Conservation (phyloP, 805 yeast genomes). For the Saccharomycopsis capsularis region DNA sequence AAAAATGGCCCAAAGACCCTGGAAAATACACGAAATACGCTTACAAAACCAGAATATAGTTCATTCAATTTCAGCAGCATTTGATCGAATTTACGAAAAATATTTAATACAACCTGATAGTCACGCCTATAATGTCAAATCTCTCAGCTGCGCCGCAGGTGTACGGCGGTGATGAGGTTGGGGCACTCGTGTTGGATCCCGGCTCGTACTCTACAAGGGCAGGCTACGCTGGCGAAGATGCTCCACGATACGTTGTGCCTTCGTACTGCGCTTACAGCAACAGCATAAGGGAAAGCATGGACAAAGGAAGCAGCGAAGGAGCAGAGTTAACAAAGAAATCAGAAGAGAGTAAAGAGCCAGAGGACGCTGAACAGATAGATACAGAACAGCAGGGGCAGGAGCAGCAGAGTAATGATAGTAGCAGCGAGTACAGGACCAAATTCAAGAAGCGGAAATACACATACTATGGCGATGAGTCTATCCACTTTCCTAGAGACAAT, state of each 20-base stretch:
- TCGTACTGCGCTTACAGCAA: conserved; percentile 48
- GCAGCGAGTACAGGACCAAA: conserved; percentile 6
- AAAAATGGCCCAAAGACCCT: too few species aligned
- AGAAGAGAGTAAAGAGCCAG: conserved; percentile 15
- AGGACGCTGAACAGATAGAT: neutral
- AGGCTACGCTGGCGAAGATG: conserved; percentile 91
- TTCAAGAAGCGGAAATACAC: conserved; percentile 23
- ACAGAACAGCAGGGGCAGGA: conserved; percentile 9
- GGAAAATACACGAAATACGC: too few species aligned
- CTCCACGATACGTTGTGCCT: conserved; percentile 70
- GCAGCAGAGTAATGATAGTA: conserved; percentile 12
- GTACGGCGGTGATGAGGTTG: conserved; percentile 69
- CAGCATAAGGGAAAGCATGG: too few species aligned
- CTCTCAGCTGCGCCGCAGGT: neutral
- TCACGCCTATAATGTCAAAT: neutral
- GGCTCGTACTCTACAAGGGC: conserved; percentile 78
- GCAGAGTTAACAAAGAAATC: conserved; percentile 23
- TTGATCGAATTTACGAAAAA: too few species aligned
- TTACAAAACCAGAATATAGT: too few species aligned
- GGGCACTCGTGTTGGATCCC: conserved; percentile 86
- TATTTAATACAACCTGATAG: too few species aligned
- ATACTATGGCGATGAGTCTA: conserved; percentile 35
- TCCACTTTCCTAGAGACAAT: conserved; percentile 45
- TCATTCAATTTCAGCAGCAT: too few species aligned
- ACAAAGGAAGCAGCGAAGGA: conserved; percentile 21